phyloP scores from a whole-genome alignment of 495 filamentous ascomycete genomes.

The Aspergillus conjunctus region DNA sequence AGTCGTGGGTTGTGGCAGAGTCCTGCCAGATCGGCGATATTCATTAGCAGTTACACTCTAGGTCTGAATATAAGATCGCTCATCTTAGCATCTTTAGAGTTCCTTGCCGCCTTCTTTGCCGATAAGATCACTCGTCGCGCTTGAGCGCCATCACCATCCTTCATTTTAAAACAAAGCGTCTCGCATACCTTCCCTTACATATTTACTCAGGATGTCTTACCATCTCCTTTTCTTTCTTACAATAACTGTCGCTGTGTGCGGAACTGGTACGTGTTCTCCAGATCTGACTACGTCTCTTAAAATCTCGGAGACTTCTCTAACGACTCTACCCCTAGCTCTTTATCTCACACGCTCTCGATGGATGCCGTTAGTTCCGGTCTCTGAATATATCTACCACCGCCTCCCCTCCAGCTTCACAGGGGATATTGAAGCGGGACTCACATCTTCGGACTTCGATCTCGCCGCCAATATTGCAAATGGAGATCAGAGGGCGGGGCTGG shows the following conservation, averaged over 20 bases:
- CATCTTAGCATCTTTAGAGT: not conserved
- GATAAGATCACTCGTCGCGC: not conserved
- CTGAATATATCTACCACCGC: conserved; percentile 68
- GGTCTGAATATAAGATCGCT: too few relatives aligned
- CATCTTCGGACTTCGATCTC: conserved; percentile 79
- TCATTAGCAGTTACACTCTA: not conserved
- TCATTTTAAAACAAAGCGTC: conserved; percentile 13
- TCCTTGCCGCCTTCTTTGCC: not conserved
- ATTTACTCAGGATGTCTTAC: conserved; percentile 53
- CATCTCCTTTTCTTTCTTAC: conserved; percentile 78
- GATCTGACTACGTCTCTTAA: not conserved
- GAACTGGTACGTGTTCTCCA: conserved; percentile 53
- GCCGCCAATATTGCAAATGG: conserved; percentile 72
- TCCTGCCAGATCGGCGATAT: conserved; percentile 9
- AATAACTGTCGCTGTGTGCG: conserved; percentile 62
- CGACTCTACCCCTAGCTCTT: conserved; percentile 50
- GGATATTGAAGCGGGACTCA: conserved; percentile 85
- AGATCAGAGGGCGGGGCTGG: conserved; percentile 77
- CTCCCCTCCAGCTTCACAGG: conserved; percentile 72
- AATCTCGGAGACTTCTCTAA: conserved; percentile 4
- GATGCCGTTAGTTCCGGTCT: conserved; percentile 62
- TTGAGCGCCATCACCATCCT: not conserved
- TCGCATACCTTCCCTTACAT: not conserved
- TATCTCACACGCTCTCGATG: conserved; percentile 81
- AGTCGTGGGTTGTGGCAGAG: conserved; percentile 14